Evolutionary conservation across 2,329 filamentous ascomycete genomes (phyloP), one percentile per base, ranked within the genome.

Genomic region (Aspergillus sojae): DNA sequence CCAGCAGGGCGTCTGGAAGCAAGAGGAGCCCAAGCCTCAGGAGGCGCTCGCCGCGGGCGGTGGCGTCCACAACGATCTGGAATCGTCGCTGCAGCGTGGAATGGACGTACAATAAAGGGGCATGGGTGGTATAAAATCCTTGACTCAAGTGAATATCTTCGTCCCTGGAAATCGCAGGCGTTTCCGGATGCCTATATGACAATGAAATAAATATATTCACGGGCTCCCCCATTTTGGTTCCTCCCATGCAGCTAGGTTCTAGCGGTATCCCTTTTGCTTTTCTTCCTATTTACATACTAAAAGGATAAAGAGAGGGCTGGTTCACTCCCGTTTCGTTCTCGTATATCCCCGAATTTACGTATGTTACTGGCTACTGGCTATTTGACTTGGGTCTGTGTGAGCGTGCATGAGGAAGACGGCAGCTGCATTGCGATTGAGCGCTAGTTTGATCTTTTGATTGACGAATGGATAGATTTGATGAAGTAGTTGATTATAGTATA

Each of bases 1-100:
- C 70, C 85, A 86, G 70, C 82, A 85, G 66, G 81, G 85, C 32
- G 72, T 70, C 61, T 82, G 84, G 71, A 81, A 81, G 63, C 84
- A 86, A 65, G 86, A 89, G 71, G 85, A 89, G 65, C 88, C 88
- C 14, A 80, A 87, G 68, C 88, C 88, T 54, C 86, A 89, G 75
- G 85, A 87, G 73, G 77, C 79, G 52, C 67, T 71, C 53, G 77
- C 80, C 32, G 74, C 79, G 72, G 73, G 78, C 72, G 74, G 74
- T 61, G 70, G 79, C 73, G 74, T 79, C 72, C 71, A 71, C 61
- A 81, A 81, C 66, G 80, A 82, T 66, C 76, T 83, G 63, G 81
- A 82, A 74, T 77, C 76, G 65, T 85, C 77, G 66, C 77, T 88
- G 71, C 84, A 86, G 75, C 81, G 83, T 63, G 82, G 88, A 23